A percentile compares a stretch with the other conserved stretches of the same genome.
Conservation (phyloP, 179 eudicot genomes). For the Spinacia oleracea region DNA sequence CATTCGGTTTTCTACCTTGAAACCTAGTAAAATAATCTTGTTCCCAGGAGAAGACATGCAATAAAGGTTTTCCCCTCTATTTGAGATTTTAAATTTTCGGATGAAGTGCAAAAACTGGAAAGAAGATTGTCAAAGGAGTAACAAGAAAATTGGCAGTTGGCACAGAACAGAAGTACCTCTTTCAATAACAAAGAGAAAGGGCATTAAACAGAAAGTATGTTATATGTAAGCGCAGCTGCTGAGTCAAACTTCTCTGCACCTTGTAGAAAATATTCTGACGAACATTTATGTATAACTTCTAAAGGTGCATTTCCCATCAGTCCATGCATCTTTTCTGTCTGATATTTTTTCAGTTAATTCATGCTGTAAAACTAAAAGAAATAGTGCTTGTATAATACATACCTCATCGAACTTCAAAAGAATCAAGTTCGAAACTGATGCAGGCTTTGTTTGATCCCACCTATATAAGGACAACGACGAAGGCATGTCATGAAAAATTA, state of each 20-base stretch:
- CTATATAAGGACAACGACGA: constrained; percentile 41
- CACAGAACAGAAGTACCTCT: neutral
- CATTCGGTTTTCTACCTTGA: too few relatives aligned
- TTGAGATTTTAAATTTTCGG: neutral
- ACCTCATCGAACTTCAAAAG: constrained; percentile 91
- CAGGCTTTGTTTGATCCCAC: constrained; percentile 88
- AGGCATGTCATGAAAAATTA: neutral
- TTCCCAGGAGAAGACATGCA: too few relatives aligned
- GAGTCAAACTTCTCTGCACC: neutral
- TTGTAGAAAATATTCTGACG: neutral
- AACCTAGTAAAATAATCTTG: too few relatives aligned
- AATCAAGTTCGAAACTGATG: constrained; percentile 75
- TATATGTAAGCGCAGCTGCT: neutral
- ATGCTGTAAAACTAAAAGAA: neutral
- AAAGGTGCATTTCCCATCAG: neutral
- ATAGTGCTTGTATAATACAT: constrained; percentile 21
- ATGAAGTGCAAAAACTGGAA: neutral
- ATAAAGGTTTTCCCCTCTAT: neutral
- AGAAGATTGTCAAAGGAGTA: neutral
- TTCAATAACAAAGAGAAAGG: neutral
- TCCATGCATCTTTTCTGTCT: neutral
- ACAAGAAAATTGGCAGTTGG: neutral
- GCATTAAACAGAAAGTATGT: neutral
- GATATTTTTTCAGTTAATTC: neutral
- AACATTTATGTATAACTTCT: too few relatives aligned